phyloP scores from a whole-genome alignment of 2,329 filamentous ascomycete genomes.

The Talaromyces sp. region DNA sequence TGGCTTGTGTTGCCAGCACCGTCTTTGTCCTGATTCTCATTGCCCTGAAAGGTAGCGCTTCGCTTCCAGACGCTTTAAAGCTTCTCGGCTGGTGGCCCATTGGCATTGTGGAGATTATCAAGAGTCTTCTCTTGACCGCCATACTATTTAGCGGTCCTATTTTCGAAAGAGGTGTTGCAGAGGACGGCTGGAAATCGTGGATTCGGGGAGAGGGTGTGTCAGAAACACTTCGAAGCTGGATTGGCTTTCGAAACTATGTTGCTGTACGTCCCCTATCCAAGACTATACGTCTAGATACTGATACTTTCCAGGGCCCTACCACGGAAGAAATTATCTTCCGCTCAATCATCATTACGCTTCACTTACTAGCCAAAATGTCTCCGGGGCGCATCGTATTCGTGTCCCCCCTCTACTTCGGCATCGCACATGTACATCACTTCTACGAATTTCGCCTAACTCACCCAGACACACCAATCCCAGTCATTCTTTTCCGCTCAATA shows the following conservation, averaged over 20 bases:
- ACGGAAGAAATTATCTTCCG: constrained; percentile 95
- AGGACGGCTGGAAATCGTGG: constrained; percentile 69
- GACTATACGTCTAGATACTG: background rate
- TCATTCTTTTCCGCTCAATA: constrained; percentile 67
- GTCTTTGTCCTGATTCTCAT: constrained; percentile 67
- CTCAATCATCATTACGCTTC: constrained; percentile 77
- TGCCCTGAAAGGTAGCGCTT: constrained; percentile 49
- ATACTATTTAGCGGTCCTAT: constrained; percentile 82
- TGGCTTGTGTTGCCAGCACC: constrained; percentile 70
- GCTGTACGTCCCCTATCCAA: constrained; percentile 57
- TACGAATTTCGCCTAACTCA: constrained; percentile 88
- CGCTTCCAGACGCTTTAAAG: constrained; percentile 59
- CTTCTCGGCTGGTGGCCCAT: constrained; percentile 80
- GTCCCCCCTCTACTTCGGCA: constrained; percentile 84
- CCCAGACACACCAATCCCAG: constrained; percentile 63
- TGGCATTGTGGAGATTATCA: constrained; percentile 62
- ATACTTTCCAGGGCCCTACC: constrained; percentile 64
- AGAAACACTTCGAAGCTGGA: constrained; percentile 32
- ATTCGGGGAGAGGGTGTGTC: constrained; percentile 47
- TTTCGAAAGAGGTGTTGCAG: constrained; percentile 73
- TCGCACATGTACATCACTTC: constrained; percentile 92
- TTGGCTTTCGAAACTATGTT: constrained; percentile 81
- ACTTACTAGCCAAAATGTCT: constrained; percentile 67
- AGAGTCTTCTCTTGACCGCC: constrained; percentile 67
- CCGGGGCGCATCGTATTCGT: constrained; percentile 67